Conservation (phyloP, 1,284 basidiomycete genomes). For the Pseudomicrostroma phylloplanum region DNA sequence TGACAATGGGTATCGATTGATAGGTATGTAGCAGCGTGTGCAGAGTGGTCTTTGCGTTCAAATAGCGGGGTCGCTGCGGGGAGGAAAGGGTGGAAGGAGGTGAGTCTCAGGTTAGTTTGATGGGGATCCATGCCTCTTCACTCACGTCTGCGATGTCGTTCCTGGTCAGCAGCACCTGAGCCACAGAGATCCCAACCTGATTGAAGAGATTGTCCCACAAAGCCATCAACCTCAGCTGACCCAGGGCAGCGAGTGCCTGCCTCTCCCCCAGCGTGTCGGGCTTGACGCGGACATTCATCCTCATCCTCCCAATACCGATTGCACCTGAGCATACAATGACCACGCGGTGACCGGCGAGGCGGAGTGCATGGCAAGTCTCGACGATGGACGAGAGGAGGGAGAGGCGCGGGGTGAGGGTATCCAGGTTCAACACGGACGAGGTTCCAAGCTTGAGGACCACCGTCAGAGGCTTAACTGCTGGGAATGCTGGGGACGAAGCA, state of each 20-base stretch:
- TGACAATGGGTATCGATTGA: constrained; percentile 45
- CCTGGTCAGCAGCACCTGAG: constrained; percentile 86
- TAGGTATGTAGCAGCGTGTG: constrained; percentile 30
- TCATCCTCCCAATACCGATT: constrained; percentile 84
- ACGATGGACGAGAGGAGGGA: constrained; percentile 85
- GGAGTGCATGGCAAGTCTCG: constrained; percentile 77
- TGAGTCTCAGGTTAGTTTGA: neutral
- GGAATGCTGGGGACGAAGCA: no score
- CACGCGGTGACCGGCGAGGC: constrained; percentile 78
- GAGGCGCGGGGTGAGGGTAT: constrained; percentile 61
- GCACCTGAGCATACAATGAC: constrained; percentile 93
- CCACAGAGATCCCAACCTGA: constrained; percentile 86
- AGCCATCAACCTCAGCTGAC: constrained; percentile 89
- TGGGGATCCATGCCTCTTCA: constrained; percentile 17
- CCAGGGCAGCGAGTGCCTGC: constrained; percentile 92
- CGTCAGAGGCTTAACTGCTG: constrained; percentile 16
- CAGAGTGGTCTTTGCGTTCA: constrained; percentile 44
- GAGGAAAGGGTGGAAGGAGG: neutral
- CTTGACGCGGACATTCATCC: constrained; percentile 74
- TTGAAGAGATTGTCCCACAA: constrained; percentile 95
- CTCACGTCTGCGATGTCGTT: constrained; percentile 93
- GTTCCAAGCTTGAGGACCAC: constrained; percentile 50
- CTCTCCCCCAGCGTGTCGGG: constrained; percentile 83
- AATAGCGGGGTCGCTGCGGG: constrained; percentile 31
- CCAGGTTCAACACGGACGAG: constrained; percentile 44